Evolutionary conservation across 1,284 basidiomycete species (phyloP).

Genomic region (Ustilago bromivora): DNA sequence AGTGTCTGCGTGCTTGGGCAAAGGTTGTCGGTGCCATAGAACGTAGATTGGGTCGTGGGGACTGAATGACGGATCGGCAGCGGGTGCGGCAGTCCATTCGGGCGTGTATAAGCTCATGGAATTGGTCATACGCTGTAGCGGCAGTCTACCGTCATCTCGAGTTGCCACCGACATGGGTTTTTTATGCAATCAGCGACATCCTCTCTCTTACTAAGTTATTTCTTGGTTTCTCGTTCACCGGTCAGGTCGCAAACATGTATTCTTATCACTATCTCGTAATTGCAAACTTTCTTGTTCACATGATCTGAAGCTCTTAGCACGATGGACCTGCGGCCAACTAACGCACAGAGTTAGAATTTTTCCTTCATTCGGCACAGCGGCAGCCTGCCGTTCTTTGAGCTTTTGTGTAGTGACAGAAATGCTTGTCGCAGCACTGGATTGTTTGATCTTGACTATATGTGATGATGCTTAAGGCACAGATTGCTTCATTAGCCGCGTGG

Average conservation of each 20-base stretch:
- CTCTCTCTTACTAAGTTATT: neutral
- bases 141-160: constrained; percentile 16
- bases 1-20: constrained; percentile 39
- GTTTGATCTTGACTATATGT: neutral
- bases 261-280: neutral
- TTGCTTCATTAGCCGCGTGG: constrained; percentile 13
- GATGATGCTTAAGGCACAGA: neutral
- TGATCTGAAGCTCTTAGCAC: too few relatives aligned
- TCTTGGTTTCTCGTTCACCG: neutral
- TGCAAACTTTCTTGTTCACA: too few relatives aligned
- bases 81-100: neutral
- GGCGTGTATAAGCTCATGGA: neutral
- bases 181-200: neutral
- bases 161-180: neutral
- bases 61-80: constrained; percentile 1
- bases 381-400: neutral
- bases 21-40: constrained; percentile 33
- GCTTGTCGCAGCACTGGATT: neutral
- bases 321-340: neutral
- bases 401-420: too few relatives aligned
- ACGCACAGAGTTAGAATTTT: neutral
- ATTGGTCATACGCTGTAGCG: neutral
- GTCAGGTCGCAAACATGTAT: neutral
- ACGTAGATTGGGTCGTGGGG: constrained; percentile 21
- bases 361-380: neutral